These are phyloP conservation scores for Lentinula raphanica DNA, from an alignment of 768 basidiomycete species.

Conservation along the genomic window DNA sequence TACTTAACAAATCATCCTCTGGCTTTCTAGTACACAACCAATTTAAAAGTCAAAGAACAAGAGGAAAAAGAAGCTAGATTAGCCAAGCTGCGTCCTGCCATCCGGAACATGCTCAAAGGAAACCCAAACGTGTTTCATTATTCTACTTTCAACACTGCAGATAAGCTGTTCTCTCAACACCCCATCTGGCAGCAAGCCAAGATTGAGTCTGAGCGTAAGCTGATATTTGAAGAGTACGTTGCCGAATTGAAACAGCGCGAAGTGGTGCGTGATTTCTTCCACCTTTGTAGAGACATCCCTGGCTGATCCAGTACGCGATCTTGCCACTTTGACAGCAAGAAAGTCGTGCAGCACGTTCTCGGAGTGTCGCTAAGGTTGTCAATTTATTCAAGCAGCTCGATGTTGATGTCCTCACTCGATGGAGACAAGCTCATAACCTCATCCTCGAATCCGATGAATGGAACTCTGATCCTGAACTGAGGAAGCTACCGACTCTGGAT, in stretches of 20 bases:
- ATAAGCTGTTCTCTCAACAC: slow-evolving; percentile 79
- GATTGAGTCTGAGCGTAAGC: slow-evolving; percentile 77
- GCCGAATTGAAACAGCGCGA: slow-evolving; percentile 81
- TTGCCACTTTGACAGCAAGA: slow-evolving; percentile 54
- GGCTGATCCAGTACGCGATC: background rate
- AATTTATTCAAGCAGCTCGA: slow-evolving; percentile 80
- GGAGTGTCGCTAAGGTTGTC: slow-evolving; percentile 81
- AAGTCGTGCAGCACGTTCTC: slow-evolving; percentile 65
- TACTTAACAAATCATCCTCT: slow-evolving; percentile 1
- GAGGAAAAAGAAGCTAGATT: slow-evolving; percentile 83
- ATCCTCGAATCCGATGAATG: slow-evolving; percentile 77
- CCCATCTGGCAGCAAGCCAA: slow-evolving; percentile 88
- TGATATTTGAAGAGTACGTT: slow-evolving; percentile 92
- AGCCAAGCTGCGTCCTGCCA: slow-evolving; percentile 78
- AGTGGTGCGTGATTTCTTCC: slow-evolving; percentile 60
- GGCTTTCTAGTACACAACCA: slow-evolving; percentile 62
- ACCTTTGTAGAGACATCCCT: background rate
- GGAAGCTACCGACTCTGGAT: slow-evolving; percentile 82
- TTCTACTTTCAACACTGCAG: slow-evolving; percentile 85
- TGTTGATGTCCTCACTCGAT: slow-evolving; percentile 91
- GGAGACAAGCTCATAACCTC: slow-evolving; percentile 78
- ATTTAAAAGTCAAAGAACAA: slow-evolving; percentile 73
- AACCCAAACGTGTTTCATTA: slow-evolving; percentile 89
- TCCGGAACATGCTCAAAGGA: slow-evolving; percentile 81
- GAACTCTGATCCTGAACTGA: slow-evolving; percentile 70